A percentile compares a stretch with the other conserved stretches of the same genome.
Conservation (phyloP, 306 rosid species). For the Vicia sativa region DNA sequence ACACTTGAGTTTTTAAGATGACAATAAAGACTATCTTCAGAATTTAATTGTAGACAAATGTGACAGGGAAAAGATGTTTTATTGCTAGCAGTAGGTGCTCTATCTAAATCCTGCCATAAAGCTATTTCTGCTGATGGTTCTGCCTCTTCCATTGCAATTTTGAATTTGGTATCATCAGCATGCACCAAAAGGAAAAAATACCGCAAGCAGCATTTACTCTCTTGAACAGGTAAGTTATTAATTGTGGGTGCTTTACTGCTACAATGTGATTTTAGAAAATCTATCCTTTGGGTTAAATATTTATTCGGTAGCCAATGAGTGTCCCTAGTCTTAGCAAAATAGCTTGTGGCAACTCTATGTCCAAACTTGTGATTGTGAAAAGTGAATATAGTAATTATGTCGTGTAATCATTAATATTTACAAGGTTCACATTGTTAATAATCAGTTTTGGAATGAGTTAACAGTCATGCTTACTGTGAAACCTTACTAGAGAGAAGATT, state of each 20-base stretch:
- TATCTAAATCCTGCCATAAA: constrained; percentile 75
- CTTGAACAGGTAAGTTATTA: constrained; percentile 71
- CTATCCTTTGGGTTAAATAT: constrained; percentile 24
- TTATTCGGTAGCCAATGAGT: constrained; percentile 14
- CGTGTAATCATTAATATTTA: too few relatives aligned
- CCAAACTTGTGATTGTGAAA: constrained; percentile 17
- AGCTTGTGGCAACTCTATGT: constrained; percentile 10
- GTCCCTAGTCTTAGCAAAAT: constrained; percentile 13
- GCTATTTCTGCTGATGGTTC: constrained; percentile 62
- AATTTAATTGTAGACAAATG: constrained; percentile 5
- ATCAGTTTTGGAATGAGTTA: too few relatives aligned
- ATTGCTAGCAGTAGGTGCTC: constrained; percentile 74
- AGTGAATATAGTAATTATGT: too few relatives aligned
- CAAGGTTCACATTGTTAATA: too few relatives aligned
- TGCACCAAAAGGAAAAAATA: constrained; percentile 74
- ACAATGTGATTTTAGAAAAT: constrained; percentile 16
- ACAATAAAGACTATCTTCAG: constrained; percentile 15
- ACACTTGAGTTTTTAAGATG: constrained; percentile 30
- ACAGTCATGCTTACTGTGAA: too few relatives aligned
- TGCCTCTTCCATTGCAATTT: constrained; percentile 62
- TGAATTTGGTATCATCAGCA: too few relatives aligned
- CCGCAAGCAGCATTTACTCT: constrained; percentile 81
- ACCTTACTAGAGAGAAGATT: too few relatives aligned
- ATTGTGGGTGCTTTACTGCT: constrained; percentile 22
- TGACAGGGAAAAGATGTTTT: constrained; percentile 88